A percentile compares a stretch with the other conserved stretches of the same genome.
These are phyloP conservation scores for Acanthamoeba quina DNA, from an alignment of 208 protist species.

Conservation along the genomic window DNA sequence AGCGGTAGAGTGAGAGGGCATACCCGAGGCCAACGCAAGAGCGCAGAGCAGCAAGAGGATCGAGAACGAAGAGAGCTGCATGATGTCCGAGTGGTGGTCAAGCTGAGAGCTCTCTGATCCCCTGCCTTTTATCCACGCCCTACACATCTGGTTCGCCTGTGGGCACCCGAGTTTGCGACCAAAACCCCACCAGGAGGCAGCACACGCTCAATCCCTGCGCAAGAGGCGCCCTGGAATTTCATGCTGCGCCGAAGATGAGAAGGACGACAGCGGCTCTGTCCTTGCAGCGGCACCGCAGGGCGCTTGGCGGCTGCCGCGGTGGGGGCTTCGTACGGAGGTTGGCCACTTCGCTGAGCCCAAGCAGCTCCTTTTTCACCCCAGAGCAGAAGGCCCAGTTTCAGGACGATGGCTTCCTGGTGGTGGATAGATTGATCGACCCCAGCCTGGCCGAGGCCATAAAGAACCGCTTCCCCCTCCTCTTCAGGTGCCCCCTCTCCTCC, in stretches of 20 bases:
- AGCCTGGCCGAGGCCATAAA: neutral
- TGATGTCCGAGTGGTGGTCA: too few relatives aligned
- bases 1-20: neutral
- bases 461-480: conserved; percentile 7
- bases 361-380: neutral
- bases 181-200: too few relatives aligned
- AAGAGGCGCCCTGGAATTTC: neutral
- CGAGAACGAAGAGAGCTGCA: neutral
- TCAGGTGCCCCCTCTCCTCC: neutral
- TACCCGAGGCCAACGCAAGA: neutral
- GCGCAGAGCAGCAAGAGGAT: neutral
- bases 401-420: conserved; percentile 54
- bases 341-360: neutral
- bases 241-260: too few relatives aligned
- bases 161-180: too few relatives aligned
- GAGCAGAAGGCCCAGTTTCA: conserved; percentile 58
- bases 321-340: too few relatives aligned
- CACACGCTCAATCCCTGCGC: too few relatives aligned
- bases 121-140: too few relatives aligned
- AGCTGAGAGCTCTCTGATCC: too few relatives aligned
- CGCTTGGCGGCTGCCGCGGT: too few relatives aligned
- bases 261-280: too few relatives aligned
- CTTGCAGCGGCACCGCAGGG: too few relatives aligned
- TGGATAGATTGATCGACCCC: conserved; percentile 26
- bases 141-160: too few relatives aligned